Evolutionary conservation across 257 asterid species (phyloP).

Genomic region (Solanum sejunctum): DNA sequence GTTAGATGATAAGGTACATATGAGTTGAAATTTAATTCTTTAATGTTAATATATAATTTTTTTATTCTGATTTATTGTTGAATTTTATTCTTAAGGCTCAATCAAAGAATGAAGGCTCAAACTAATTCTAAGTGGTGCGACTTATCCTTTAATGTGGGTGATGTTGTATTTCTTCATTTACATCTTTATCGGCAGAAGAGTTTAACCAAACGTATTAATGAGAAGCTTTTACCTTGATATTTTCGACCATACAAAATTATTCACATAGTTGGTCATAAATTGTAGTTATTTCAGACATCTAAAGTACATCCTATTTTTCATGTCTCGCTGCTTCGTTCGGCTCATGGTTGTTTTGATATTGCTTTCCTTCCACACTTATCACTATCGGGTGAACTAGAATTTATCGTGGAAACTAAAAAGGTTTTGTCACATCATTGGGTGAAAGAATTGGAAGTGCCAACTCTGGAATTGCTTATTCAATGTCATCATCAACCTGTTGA

Average conservation of each 20-base stretch:
- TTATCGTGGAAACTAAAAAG: too few species aligned
- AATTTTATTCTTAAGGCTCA: background rate
- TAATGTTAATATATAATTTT: too few species aligned
- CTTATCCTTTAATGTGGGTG: background rate
- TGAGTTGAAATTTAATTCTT: too few species aligned
- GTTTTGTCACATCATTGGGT: too few species aligned
- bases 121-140: background rate
- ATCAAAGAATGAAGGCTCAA: background rate
- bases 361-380: background rate
- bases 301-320: background rate
- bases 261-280: background rate
- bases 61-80: too few species aligned
- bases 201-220: background rate
- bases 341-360: background rate
- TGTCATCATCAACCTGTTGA: too few species aligned
- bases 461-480: too few species aligned
- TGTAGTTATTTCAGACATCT: background rate
- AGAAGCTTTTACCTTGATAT: background rate
- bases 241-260: background rate
- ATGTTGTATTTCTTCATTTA: background rate
- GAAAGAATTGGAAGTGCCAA: too few species aligned
- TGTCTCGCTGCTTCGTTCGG: background rate
- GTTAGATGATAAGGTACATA: too few species aligned
- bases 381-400: too few species aligned
- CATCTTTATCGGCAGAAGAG: background rate